Evolutionary conservation across 1,139 yeast species (phyloP).

Genomic region (Candida glucosophila): DNA sequence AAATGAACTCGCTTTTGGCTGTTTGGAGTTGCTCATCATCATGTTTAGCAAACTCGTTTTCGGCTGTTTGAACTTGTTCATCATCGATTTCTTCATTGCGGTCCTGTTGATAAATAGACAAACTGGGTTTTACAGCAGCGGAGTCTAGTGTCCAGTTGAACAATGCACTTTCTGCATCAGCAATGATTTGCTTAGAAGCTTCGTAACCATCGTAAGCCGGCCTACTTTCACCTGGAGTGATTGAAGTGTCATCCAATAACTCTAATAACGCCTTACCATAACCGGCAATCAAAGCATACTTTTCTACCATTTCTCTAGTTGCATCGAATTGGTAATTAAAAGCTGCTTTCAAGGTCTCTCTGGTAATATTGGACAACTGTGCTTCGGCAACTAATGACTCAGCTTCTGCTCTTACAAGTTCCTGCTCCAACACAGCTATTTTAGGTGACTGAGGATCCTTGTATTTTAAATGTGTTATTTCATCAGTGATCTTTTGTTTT

Average conservation of each 20-base stretch:
- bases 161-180: conserved; percentile 93
- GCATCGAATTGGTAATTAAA: conserved; percentile 97
- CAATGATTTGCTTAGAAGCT: conserved; percentile 94
- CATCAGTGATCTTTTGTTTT: conserved; percentile 94
- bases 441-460: conserved; percentile 97
- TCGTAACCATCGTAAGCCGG: conserved; percentile 98
- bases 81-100: conserved; percentile 56
- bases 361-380: conserved; percentile 93
- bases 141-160: conserved; percentile 95
- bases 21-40: conserved; percentile 38
- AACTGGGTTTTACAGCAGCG: conserved; percentile 91
- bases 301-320: conserved; percentile 92
- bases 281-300: conserved; percentile 93
- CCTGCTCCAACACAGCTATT: conserved; percentile 92
- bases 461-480: conserved; percentile 94
- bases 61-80: conserved; percentile 43
- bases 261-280: conserved; percentile 97
- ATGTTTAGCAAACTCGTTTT: conserved; percentile 34
- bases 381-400: conserved; percentile 99
- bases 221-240: conserved; percentile 98
- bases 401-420: conserved; percentile 97
- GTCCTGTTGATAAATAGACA: conserved; percentile 76
- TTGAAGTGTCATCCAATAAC: conserved; percentile 92
- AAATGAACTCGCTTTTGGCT: conserved; percentile 34
- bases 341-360: conserved; percentile 96